phyloP scores from a whole-genome alignment of 768 basidiomycete genomes.

The Crepidotus variabilis region DNA sequence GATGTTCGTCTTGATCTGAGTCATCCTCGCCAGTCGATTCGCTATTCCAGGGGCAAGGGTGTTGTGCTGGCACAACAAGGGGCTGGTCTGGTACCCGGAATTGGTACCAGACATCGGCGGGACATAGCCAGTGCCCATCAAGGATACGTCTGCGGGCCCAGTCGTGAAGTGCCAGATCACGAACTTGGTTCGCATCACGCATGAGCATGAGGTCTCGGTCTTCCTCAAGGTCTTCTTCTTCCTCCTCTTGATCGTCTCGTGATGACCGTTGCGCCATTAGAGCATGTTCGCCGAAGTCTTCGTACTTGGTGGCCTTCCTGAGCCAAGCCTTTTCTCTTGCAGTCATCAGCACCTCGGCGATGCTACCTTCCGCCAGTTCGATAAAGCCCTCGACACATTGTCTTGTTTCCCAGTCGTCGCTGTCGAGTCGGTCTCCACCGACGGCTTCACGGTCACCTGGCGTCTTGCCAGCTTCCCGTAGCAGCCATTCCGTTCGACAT shows the following conservation, averaged over 20 bases:
- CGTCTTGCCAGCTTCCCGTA: conserved; percentile 48
- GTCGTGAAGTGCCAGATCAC: conserved; percentile 60
- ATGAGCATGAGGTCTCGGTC: conserved; percentile 38
- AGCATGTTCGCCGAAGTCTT: conserved; percentile 64
- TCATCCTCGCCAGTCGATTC: conserved; percentile 25
- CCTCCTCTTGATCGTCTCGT: conserved; percentile 20
- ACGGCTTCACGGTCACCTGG: conserved; percentile 54
- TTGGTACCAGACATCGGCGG: conserved; percentile 66
- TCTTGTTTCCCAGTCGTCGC: conserved; percentile 63
- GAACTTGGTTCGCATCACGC: conserved; percentile 38
- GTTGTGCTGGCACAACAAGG: conserved; percentile 33
- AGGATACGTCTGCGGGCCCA: conserved; percentile 71
- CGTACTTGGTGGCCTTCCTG: conserved; percentile 57
- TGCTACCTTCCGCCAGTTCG: conserved; percentile 67
- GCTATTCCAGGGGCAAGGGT: conserved; percentile 66
- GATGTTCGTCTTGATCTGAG: conserved; percentile 30
- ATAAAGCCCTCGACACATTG: conserved; percentile 69
- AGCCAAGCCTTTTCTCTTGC: conserved; percentile 75
- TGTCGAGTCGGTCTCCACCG: conserved; percentile 37
- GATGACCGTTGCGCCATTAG: conserved; percentile 54
- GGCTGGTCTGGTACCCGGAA: conserved; percentile 34
- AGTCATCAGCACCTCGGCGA: conserved; percentile 54
- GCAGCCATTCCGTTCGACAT: conserved; percentile 66
- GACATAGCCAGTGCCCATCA: conserved; percentile 74
- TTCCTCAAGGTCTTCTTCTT: conserved; percentile 43